phyloP scores from a whole-genome alignment of 805 yeast species.

The Tetrapisispora fleetii region DNA sequence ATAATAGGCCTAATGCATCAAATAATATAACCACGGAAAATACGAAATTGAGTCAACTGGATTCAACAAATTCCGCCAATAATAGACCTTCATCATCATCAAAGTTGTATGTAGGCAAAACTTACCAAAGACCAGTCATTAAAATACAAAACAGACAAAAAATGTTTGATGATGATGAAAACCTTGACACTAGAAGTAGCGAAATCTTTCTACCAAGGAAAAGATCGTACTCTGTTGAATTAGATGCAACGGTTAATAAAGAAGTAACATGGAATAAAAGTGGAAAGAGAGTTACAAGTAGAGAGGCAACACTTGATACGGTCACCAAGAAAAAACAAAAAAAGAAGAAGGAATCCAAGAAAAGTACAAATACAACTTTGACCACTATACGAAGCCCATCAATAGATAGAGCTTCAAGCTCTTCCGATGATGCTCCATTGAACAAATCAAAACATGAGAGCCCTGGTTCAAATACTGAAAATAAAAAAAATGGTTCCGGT shows the following conservation, averaged over 20 bases:
- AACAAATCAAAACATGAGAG: not conserved
- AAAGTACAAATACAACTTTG: not conserved
- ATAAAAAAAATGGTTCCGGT: not conserved
- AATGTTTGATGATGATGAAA: conserved; percentile 1
- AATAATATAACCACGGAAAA: not conserved
- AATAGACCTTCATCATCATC: conserved; percentile 26
- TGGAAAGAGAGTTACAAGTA: conserved; percentile 23
- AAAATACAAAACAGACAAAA: conserved; percentile 18
- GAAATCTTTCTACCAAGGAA: not conserved
- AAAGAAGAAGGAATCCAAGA: not conserved
- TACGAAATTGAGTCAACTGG: no score
- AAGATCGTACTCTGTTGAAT: not conserved
- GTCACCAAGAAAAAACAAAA: not conserved
- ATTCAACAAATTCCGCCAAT: conserved; percentile 5
- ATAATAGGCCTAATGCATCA: not conserved
- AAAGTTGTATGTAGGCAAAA: conserved; percentile 9
- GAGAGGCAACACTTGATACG: conserved; percentile 11
- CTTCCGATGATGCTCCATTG: not conserved
- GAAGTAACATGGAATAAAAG: conserved; percentile 29
- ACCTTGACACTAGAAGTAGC: not conserved
- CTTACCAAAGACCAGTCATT: conserved; percentile 18
- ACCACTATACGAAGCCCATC: not conserved
- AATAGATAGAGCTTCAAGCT: not conserved
- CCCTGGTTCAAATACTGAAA: not conserved
- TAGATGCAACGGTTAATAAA: not conserved